A percentile compares a stretch with the other conserved stretches of the same genome.
Evolutionary conservation across 805 yeast genomes (phyloP).

Genomic region (Lachancea fermentati): DNA sequence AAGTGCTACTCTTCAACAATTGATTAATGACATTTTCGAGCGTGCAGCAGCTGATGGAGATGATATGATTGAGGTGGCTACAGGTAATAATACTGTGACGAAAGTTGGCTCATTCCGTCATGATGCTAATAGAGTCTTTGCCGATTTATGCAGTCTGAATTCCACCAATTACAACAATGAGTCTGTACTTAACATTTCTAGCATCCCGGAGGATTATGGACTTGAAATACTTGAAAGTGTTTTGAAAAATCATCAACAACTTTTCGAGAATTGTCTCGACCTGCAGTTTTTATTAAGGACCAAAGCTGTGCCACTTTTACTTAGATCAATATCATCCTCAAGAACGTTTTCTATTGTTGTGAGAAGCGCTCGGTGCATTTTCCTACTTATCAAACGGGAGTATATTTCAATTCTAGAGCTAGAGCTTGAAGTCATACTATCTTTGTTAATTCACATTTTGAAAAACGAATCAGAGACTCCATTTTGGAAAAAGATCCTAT

Average conservation of each 20-base stretch:
- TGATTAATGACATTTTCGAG: conserved; percentile 76
- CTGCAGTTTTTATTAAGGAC: conserved; percentile 60
- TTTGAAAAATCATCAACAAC: conserved; percentile 51
- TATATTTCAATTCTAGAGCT: conserved; percentile 58
- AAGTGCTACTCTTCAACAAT: conserved; percentile 85
- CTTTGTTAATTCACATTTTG: conserved; percentile 69
- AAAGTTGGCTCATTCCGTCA: conserved; percentile 48
- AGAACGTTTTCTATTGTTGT: conserved; percentile 59
- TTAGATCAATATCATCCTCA: conserved; percentile 55
- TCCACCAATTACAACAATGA: conserved; percentile 52
- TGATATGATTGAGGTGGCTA: conserved; percentile 31
- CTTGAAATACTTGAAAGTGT: conserved; percentile 81
- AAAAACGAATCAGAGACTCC: conserved; percentile 50
- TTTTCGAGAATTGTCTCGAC: conserved; percentile 57
- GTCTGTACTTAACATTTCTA: conserved; percentile 44
- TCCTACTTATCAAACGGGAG: conserved; percentile 50
- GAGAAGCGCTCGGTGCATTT: conserved; percentile 68
- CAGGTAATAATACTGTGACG: conserved; percentile 41
- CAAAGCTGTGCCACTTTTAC: conserved; percentile 67
- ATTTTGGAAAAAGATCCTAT: conserved; percentile 67
- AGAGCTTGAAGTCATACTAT: conserved; percentile 77
- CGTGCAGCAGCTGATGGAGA: conserved; percentile 33
- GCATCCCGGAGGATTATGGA: conserved; percentile 59
- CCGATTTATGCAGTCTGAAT: conserved; percentile 60
- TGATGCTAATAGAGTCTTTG: conserved; percentile 66